These are phyloP conservation scores for Grosmannia penicillata DNA, from an alignment of 2,329 filamentous ascomycete species.

Conservation along the genomic window DNA sequence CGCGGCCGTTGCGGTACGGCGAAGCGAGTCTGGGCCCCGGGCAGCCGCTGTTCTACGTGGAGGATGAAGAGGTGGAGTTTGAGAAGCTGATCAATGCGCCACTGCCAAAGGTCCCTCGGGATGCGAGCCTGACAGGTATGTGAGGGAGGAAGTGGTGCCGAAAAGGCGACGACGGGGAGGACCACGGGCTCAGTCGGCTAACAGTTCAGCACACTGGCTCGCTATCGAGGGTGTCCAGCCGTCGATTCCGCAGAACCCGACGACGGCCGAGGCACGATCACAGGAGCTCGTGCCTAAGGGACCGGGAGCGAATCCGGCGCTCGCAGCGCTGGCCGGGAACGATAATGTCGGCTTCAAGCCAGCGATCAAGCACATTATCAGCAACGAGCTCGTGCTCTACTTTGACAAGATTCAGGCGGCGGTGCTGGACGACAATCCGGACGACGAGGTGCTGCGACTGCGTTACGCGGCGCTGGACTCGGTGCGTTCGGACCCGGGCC, in stretches of 20 bases:
- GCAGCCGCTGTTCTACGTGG: conserved; percentile 91
- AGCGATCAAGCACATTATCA: conserved; percentile 87
- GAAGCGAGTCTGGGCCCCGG: conserved; percentile 88
- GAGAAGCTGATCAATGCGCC: conserved; percentile 97
- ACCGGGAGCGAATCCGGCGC: conserved; percentile 69
- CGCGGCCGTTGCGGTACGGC: conserved; percentile 74
- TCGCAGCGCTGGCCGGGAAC: conserved; percentile 69
- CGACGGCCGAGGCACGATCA: conserved; percentile 64
- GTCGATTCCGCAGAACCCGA: conserved; percentile 91
- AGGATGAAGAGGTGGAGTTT: conserved; percentile 97
- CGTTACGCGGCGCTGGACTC: conserved; percentile 75
- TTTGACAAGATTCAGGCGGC: conserved; percentile 91
- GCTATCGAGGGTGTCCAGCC: conserved; percentile 96
- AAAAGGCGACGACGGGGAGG: no score
- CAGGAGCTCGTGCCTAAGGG: conserved; percentile 85
- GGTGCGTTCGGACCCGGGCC: conserved; percentile 73
- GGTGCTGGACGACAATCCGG: conserved; percentile 73
- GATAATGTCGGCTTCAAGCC: conserved; percentile 78
- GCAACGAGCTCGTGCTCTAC: conserved; percentile 90
- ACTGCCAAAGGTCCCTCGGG: conserved; percentile 82
- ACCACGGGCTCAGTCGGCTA: no score
- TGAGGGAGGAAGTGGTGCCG: not conserved
- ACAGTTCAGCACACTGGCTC: conserved; percentile 94
- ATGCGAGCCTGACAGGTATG: conserved; percentile 80
- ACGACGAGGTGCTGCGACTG: conserved; percentile 57